phyloP scores from a whole-genome alignment of 129 eudicot species.

The Sambucus nigra region DNA sequence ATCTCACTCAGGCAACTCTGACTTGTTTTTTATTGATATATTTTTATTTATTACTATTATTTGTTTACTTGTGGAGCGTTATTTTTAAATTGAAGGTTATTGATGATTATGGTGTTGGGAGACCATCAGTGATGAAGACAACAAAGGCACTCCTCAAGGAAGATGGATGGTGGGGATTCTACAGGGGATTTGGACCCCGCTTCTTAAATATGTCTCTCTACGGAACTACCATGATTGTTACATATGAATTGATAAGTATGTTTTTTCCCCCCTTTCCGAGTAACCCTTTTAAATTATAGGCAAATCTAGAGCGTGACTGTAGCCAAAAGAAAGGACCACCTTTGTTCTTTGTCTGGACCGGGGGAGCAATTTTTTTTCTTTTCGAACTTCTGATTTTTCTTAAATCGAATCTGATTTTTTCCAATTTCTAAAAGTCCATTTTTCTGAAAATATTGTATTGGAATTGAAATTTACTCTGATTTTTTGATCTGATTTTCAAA shows the following conservation, averaged over 20 bases:
- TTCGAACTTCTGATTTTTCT: no score
- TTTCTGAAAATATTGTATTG: no score
- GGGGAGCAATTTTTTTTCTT: no score
- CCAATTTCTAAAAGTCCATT: no score
- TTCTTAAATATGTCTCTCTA: conserved; percentile 64
- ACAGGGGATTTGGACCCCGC: conserved; percentile 66
- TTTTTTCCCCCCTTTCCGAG: background rate
- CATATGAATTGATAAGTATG: conserved; percentile 66
- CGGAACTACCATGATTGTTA: conserved; percentile 65
- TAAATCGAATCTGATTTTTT: no score
- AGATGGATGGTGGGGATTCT: conserved; percentile 73
- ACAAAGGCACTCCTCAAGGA: conserved; percentile 35
- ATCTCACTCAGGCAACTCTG: background rate
- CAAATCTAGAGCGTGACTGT: background rate
- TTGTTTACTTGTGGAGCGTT: background rate
- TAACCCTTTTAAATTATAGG: background rate
- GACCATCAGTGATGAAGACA: conserved; percentile 52
- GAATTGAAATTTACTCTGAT: no score
- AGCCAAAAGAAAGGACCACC: background rate
- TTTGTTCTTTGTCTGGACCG: background rate
- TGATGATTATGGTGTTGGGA: conserved; percentile 55
- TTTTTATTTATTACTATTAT: background rate
- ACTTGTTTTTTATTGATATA: background rate
- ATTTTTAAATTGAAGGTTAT: conserved; percentile 30
- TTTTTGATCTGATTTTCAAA: no score